A percentile compares a stretch with the other conserved stretches of the same genome.
These are phyloP conservation scores for Trichoderma lentiforme DNA, from an alignment of 2,329 filamentous ascomycete genomes.

Conservation along the genomic window DNA sequence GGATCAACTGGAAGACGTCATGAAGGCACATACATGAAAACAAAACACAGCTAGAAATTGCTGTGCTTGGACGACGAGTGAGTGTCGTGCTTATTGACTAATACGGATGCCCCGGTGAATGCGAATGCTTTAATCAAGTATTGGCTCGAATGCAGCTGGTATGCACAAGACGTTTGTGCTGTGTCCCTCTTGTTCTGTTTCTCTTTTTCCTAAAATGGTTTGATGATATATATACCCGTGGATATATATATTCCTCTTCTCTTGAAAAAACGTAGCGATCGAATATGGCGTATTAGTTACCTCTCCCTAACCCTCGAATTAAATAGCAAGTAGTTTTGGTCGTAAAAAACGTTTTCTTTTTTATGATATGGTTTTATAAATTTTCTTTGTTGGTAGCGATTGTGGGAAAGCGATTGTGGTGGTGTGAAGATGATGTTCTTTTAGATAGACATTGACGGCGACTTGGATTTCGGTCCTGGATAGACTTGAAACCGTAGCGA, in stretches of 20 bases:
- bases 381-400: conserved; percentile 28
- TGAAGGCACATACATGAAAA: conserved; percentile 27
- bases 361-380: neutral
- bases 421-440: conserved; percentile 26
- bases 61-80: conserved; percentile 33
- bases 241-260: conserved; percentile 18
- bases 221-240: neutral
- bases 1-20: neutral
- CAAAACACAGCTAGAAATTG: conserved; percentile 30
- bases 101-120: neutral
- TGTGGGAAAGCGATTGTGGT: conserved; percentile 32
- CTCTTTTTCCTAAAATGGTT: neutral
- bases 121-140: neutral
- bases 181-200: neutral
- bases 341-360: conserved; percentile 21
- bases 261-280: conserved; percentile 35
- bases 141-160: neutral
- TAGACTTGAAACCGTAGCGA: neutral
- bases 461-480: neutral
- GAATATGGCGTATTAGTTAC: conserved; percentile 27
- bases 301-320: neutral
- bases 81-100: conserved; percentile 29
- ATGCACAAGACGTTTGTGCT: neutral
- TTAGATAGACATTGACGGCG: conserved; percentile 17
- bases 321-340: conserved; percentile 14